Evolutionary conservation across 2,329 filamentous ascomycete species (phyloP).

Genomic region (Alternaria sp.): DNA sequence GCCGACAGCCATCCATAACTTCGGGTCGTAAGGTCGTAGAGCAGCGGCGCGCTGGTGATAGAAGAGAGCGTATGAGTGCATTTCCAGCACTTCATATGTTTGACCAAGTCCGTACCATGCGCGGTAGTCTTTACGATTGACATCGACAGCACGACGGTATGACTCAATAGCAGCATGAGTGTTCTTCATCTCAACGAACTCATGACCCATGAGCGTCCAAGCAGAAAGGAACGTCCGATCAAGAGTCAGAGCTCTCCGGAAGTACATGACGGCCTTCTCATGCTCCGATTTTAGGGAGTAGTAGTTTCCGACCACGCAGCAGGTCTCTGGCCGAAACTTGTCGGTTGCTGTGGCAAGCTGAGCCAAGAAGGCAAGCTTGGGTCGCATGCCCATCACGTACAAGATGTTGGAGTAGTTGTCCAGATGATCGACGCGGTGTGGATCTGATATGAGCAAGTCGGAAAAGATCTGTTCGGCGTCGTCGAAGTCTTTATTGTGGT

Average conservation of each 20-base stretch:
- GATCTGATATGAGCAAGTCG: constrained; percentile 74
- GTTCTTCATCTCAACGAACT: constrained; percentile 98
- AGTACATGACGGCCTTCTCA: constrained; percentile 98
- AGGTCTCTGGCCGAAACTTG: constrained; percentile 96
- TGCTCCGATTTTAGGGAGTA: constrained; percentile 94
- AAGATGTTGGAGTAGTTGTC: constrained; percentile 98
- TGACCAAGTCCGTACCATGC: constrained; percentile 98
- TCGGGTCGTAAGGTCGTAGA: constrained; percentile 92
- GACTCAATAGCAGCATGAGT: constrained; percentile 98
- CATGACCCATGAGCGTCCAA: constrained; percentile 99
- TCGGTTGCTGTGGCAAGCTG: constrained; percentile 91
- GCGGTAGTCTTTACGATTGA: constrained; percentile 94
- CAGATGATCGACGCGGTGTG: constrained; percentile 81
- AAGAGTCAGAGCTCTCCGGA: constrained; percentile 87
- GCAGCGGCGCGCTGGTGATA: constrained; percentile 97
- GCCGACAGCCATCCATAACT: constrained; percentile 98
- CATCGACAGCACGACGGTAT: constrained; percentile 92
- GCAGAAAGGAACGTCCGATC: constrained; percentile 92
- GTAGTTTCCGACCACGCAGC: constrained; percentile 96
- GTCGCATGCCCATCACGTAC: constrained; percentile 87
- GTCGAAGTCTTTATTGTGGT: constrained; percentile 84
- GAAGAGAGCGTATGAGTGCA: constrained; percentile 96
- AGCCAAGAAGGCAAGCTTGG: constrained; percentile 90
- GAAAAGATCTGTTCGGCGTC: constrained; percentile 70
- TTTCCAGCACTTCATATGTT: constrained; percentile 96